Evolutionary conservation across 2,329 filamentous ascomycete species (phyloP).

Genomic region (Colletotrichum acutatum): DNA sequence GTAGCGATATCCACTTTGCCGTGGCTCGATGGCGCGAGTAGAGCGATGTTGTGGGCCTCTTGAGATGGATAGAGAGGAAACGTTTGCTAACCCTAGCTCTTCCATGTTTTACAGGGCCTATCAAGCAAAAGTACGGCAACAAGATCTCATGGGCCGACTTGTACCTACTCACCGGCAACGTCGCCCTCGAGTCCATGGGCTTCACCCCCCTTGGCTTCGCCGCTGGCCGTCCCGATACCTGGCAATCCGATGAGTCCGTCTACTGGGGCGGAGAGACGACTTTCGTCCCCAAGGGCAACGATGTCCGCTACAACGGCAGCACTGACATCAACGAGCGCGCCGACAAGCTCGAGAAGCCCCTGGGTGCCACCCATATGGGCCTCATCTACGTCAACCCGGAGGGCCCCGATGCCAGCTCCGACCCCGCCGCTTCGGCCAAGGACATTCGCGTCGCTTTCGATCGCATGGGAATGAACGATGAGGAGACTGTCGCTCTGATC

Average conservation of each 20-base stretch:
- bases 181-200: slow-evolving; percentile 81
- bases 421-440: slow-evolving; percentile 73
- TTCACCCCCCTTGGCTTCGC: slow-evolving; percentile 80
- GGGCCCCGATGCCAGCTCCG: slow-evolving; percentile 77
- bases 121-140: slow-evolving; percentile 87
- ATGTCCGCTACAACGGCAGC: slow-evolving; percentile 70
- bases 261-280: slow-evolving; percentile 83
- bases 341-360: slow-evolving; percentile 67
- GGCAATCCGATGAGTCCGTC: slow-evolving; percentile 79
- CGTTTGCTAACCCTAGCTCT: neutral
- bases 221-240: slow-evolving; percentile 77
- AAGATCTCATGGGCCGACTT: slow-evolving; percentile 86
- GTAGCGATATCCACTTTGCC: neutral
- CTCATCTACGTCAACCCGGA: slow-evolving; percentile 87
- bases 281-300: slow-evolving; percentile 74
- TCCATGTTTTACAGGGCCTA: slow-evolving; percentile 54
- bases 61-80: neutral
- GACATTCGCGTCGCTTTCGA: slow-evolving; percentile 81
- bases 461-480: slow-evolving; percentile 86
- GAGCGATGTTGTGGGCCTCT: slow-evolving; percentile 56
- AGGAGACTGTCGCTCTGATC: slow-evolving; percentile 84
- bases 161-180: slow-evolving; percentile 77
- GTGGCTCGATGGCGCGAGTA: neutral
- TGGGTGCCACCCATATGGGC: slow-evolving; percentile 78
- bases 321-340: slow-evolving; percentile 33